Conservation (phyloP, 2,329 filamentous ascomycete genomes). For the Tolypocladium tropicale region DNA sequence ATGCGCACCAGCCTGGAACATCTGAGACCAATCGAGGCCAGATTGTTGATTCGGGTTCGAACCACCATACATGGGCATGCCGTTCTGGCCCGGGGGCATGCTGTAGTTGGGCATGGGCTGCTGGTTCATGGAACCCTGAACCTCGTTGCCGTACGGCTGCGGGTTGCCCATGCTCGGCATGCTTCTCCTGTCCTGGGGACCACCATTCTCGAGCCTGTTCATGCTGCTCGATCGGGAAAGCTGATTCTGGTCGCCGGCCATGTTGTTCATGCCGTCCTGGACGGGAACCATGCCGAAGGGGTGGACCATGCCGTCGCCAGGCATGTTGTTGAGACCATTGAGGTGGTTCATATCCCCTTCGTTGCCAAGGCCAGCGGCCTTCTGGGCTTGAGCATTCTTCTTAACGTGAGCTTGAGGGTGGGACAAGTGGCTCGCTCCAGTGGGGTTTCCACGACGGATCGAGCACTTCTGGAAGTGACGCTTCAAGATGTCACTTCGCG, state of each 20-base stretch:
- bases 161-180: constrained; percentile 43
- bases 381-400: constrained; percentile 56
- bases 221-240: constrained; percentile 52
- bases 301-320: constrained; percentile 46
- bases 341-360: constrained; percentile 49
- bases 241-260: constrained; percentile 51
- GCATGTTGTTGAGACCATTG: constrained; percentile 49
- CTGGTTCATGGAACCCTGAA: constrained; percentile 52
- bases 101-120: constrained; percentile 55
- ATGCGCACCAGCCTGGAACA: constrained; percentile 66
- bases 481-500: constrained; percentile 94
- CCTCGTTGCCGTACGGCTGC: constrained; percentile 48
- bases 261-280: constrained; percentile 48
- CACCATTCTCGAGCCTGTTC: constrained; percentile 45
- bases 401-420: constrained; percentile 85
- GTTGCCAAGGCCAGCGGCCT: constrained; percentile 39
- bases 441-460: constrained; percentile 89
- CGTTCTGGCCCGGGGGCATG: constrained; percentile 52
- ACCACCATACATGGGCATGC: constrained; percentile 52
- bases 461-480: constrained; percentile 99
- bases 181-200: constrained; percentile 45
- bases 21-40: constrained; percentile 65
- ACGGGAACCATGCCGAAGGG: constrained; percentile 47
- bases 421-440: constrained; percentile 86
- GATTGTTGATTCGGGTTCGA: constrained; percentile 51